Base-by-base conservation (phyloP, 176 grass and related monocot genomes). In the Stipa capillata region DNA sequence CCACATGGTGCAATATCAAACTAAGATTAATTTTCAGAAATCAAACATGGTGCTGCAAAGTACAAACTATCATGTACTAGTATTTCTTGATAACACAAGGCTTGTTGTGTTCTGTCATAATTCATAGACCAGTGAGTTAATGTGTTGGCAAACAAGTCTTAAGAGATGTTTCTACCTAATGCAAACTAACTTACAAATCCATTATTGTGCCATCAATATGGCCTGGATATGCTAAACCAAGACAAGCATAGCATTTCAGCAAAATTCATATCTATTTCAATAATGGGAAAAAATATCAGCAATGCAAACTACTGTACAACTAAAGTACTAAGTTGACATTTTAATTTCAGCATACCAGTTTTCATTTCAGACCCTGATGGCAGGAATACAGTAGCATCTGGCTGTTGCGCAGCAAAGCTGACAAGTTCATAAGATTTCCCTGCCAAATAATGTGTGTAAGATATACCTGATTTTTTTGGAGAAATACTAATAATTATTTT, bases 371-470 rank as follows among this genome's bases (percentile, higher is more conserved):
- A 89, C 76, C 64, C 76, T 21, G 88, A 93, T 16, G 85, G 48
- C 1, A 86, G 54, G 56, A 97, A 97, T 39, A 97, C 90, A 24
- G 80, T 93, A 66, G 90, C 90, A 36, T 97, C 83, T 72, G 93
- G 91, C 21, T 93, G 74, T 52, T 97, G 83, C 56, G 84, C 65
- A 68, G 74, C 84, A 80, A 81, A 86, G 64, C 89, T 97, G 37
- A 84, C 78, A 11, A 97, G 55, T 41, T 91, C 86, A 65, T 91
- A 91, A 12, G 88, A 93, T 82, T 91, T 91, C 25, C 91, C 94
- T 97, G 91, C 37, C 15, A 73, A n/a, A 85, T 56, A 50, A 63
- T 58, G 27, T 42, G 42, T 13, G 24, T 39, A 17, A 71, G 8
- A 56, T 57, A 65, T n/a, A 61, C 6, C 13, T 24, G 48, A 18